phyloP scores from a whole-genome alignment of 208 protist species.

The Leishmania martiniquensis region DNA sequence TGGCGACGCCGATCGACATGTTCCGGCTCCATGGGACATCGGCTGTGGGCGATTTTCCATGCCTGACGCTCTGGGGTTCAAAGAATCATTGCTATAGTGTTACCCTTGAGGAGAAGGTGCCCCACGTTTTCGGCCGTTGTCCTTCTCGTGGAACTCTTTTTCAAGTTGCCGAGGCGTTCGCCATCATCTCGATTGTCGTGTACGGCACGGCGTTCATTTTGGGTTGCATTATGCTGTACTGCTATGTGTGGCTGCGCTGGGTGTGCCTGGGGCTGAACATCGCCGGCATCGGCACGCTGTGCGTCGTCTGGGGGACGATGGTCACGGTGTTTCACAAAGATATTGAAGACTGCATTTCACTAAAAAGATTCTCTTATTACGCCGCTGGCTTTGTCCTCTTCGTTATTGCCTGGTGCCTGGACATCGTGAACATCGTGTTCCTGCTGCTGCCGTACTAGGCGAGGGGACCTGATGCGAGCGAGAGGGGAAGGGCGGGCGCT shows the following conservation, averaged over 20 bases:
- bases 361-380: constrained; percentile 3
- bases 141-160: constrained; percentile 28
- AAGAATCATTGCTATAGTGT: constrained; percentile 49
- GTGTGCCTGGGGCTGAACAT: not conserved
- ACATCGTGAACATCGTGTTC: constrained; percentile 41
- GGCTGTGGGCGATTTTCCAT: constrained; percentile 1
- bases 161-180: constrained; percentile 39
- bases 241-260: not conserved
- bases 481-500: not conserved
- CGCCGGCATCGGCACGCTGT: not conserved
- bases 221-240: constrained; percentile 39
- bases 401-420: constrained; percentile 36
- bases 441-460: constrained; percentile 27
- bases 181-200: constrained; percentile 37
- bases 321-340: constrained; percentile 26
- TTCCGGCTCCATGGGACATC: constrained; percentile 29
- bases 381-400: constrained; percentile 38
- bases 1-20: constrained; percentile 57
- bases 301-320: constrained; percentile 25
- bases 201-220: constrained; percentile 24
- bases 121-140: no score
- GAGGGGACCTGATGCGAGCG: not conserved
- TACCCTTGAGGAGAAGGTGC: no score
- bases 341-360: not conserved
- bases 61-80: constrained; percentile 57